Evolutionary conservation across 805 yeast species (phyloP).

Genomic region (Wickerhamiella lipophila): DNA sequence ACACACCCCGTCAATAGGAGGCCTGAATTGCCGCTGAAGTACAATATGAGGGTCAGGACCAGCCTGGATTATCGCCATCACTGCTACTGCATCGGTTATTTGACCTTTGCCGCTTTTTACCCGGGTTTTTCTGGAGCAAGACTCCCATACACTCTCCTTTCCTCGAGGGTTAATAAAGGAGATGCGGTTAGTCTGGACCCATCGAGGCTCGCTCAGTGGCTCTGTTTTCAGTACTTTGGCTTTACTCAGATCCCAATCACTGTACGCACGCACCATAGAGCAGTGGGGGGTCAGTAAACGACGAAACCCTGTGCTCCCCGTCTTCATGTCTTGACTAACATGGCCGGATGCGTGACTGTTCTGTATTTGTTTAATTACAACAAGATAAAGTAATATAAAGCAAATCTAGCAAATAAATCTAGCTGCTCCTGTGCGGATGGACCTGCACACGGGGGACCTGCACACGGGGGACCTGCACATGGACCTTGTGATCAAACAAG

Average conservation of each 20-base stretch:
- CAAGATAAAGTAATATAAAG: no score
- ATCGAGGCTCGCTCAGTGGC: slow-evolving; percentile 40
- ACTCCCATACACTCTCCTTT: slow-evolving; percentile 67
- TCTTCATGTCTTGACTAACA: not conserved
- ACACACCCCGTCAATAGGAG: slow-evolving; percentile 82
- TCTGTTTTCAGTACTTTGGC: slow-evolving; percentile 24
- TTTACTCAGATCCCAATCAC: slow-evolving; percentile 14
- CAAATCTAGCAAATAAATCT: no score
- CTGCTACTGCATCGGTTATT: slow-evolving; percentile 75
- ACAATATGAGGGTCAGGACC: slow-evolving; percentile 40
- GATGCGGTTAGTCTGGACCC: slow-evolving; percentile 38
- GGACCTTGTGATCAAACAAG: not conserved
- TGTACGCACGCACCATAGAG: not conserved
- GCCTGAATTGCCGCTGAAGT: slow-evolving; percentile 84
- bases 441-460: no score
- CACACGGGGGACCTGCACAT: not conserved
- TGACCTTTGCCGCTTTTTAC: slow-evolving; percentile 36
- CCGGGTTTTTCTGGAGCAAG: slow-evolving; percentile 69
- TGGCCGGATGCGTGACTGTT: no score
- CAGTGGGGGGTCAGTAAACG: not conserved
- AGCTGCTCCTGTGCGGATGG: no score
- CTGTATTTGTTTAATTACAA: no score
- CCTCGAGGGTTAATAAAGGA: slow-evolving; percentile 31
- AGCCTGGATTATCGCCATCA: slow-evolving; percentile 57
- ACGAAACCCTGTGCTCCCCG: not conserved